Evolutionary conservation across 768 basidiomycete species (phyloP), one percentile per base, ranked within the genome.

Genomic region (Trametes elegans): DNA sequence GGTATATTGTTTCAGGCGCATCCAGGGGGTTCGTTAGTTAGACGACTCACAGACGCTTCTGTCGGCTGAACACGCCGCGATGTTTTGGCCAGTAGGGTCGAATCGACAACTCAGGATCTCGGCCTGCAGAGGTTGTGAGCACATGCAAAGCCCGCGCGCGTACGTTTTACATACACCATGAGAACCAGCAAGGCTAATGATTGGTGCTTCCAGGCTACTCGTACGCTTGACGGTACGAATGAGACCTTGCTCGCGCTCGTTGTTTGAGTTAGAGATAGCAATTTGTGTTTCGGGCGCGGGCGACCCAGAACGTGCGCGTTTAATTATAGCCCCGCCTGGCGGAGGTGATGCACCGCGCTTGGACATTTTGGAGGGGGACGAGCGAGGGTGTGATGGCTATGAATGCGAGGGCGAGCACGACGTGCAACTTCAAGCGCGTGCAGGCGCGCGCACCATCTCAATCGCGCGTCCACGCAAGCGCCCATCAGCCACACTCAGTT

Each of bases 101-200:
- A 98, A 98, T 62, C 92, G 81, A 74, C 93, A 92, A 62, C 90
- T 90, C 59, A 95, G 60, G 58, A 98, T 91, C 74, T 99, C 97
- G 7, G 78, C 85, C 87, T 89, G 36, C 57, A 34, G 5, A 13
- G 16, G 24, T 10, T 53, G 13, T 41, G 36, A 38, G 40, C 29
- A 46, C 24, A 16, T 40, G 28, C 29, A 42, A 7, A 11, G 38
- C 14, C n/a, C n/a, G n/a, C 4, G 27, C 19, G 18, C 32, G 18
- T 5, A 43, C 29, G 34, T 8, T 18, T 39, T 7, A 75, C 88
- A 64, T 71, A 95, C 90, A 44, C 84, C 79, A 73, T 97, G 93
- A 5, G 93, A 87, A 2, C 96, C 91, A 14, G 84, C 79, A 58
- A 99, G 75, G 64, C 89, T 90, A 65, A 98, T 84, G 65, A 99